These are phyloP conservation scores for Euphorbia peplus DNA, from an alignment of 345 rosid species.

Conservation along the genomic window DNA sequence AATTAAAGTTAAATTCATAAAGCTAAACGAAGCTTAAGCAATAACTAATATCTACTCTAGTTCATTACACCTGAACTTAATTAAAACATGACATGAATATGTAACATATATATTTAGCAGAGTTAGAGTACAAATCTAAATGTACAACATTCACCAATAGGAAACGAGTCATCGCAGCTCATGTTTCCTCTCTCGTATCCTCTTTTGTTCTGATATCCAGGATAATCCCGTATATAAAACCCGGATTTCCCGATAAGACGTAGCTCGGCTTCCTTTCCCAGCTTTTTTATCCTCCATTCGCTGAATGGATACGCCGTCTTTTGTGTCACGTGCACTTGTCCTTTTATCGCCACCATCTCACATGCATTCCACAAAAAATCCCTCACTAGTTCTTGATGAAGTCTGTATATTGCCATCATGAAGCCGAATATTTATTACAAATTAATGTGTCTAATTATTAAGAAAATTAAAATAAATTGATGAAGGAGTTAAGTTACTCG, in stretches of 20 bases:
- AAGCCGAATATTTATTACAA: too few species aligned
- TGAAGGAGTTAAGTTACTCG: too few species aligned
- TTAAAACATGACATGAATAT: too few species aligned
- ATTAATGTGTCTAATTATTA: too few species aligned
- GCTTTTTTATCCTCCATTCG: slow-evolving; percentile 35
- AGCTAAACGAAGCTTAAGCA: too few species aligned
- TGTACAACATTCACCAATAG: slow-evolving; percentile 35
- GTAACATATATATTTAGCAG: too few species aligned
- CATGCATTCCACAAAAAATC: slow-evolving; percentile 47
- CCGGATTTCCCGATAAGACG: slow-evolving; percentile 9
- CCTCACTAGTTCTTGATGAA: slow-evolving; percentile 34
- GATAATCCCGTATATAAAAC: slow-evolving; percentile 34
- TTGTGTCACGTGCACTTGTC: slow-evolving; percentile 54
- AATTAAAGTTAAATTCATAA: too few species aligned
- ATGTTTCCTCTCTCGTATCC: slow-evolving; percentile 50
- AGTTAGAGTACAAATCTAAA: slow-evolving; percentile 29
- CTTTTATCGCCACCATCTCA: slow-evolving; percentile 33
- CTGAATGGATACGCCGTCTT: slow-evolving; percentile 43
- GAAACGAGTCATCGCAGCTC: slow-evolving; percentile 23
- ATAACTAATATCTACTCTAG: too few species aligned
- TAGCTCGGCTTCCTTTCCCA: slow-evolving; percentile 36
- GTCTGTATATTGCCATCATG: slow-evolving; percentile 18
- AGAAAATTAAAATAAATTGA: too few species aligned
- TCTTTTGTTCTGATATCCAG: slow-evolving; percentile 46
- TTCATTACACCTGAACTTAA: too few species aligned